Evolutionary conservation across 306 rosid species (phyloP), one percentile per base, ranked within the genome.

Genomic region (Hippophae rhamnoides): DNA sequence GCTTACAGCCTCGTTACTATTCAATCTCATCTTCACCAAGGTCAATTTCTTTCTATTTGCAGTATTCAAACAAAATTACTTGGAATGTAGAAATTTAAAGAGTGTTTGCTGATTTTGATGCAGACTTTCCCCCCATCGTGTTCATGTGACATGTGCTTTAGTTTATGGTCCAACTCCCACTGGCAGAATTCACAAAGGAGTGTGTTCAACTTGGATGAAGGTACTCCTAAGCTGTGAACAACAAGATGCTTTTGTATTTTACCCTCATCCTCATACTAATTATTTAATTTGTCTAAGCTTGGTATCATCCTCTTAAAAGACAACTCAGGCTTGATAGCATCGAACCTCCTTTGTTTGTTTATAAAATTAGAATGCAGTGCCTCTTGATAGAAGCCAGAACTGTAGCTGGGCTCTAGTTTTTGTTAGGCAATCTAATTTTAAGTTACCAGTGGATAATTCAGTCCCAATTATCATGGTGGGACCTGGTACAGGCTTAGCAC

Each of bases 401-500:
- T 79, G 97, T 68, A 84, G 94, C 74, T 88, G 94, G 97, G 97
- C 94, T 47, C 97, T 95, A 18, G 67, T 86, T 70, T 93, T 86
- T 67, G 89, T 93, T 66, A 83, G 99, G 82, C 95, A 84, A 70
- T 93, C 99, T 42, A 93, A 82, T 79, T 93, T 93, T 72, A 86
- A 74, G 72, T 94, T 93, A 61, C 99, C 99, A 25, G 62, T 82
- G 8, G 95, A 89, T 74, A 66, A 59, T 66, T 79, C 64, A 75
- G 83, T 89, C 72, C 99, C 99, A 10, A 56, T 93, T 61, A 78
- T 93, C 70, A 89, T 93, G 99, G 81, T 93, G 66, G 99, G 99
- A 61, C 99, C 99, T 58, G 99, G 99, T 44, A 93, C 99, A 56
- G 99, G 99, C 54, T 84, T 93, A 66, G 99, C 99, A 75, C 99